Evolutionary conservation across 2,329 filamentous ascomycete species (phyloP), one percentile per base, ranked within the genome.

Genomic region (Cyphellophora attinorum): DNA sequence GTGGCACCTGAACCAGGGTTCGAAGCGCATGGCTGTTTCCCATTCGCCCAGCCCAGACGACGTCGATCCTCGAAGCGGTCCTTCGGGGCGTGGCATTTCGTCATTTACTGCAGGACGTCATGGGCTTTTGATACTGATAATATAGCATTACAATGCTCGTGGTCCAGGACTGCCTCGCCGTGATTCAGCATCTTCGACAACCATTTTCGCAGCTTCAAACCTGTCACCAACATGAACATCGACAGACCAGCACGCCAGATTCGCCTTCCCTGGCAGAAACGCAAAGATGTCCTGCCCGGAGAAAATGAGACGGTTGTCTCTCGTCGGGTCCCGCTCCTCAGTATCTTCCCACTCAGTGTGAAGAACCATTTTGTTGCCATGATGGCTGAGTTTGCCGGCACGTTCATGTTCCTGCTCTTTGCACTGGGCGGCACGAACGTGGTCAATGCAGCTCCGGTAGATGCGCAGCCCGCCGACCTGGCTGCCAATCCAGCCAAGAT

Each of bases 341-440:
- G 31, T 10, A 16, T 28, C 18, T 23, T 42, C 3, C 40, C 40
- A 25, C 8, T 8, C 8, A 25, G 21, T 25, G 21, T 65, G 39
- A 68, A 67, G 54, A 63, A 68, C 28, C 40, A 69, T 44, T 36
- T 64, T 23, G 56, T 70, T 16, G 67, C 63, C 15, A 52, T 58
- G 5, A 33, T 64, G 5, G 64, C 65, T 11, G 69, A 73, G 49
- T 67, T 71, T 12, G 56, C 67, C 6, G 69, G 69, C 19, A 73
- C 68, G 0, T 64, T 67, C 18, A 45, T 67, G 37, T 68, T 68
- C 50, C 53, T 68, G 16, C 63, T 67, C 49, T 65, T 65, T 40
- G 60, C 62, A 5, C 64, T 66, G 40, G 60, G 60, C 1, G 64
- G 61, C 6, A 60, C 61, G 1, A 64, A 68, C 44, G 60, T 67